These are phyloP conservation scores for Crucibulum laeve DNA, from an alignment of 768 basidiomycete species.

Conservation along the genomic window DNA sequence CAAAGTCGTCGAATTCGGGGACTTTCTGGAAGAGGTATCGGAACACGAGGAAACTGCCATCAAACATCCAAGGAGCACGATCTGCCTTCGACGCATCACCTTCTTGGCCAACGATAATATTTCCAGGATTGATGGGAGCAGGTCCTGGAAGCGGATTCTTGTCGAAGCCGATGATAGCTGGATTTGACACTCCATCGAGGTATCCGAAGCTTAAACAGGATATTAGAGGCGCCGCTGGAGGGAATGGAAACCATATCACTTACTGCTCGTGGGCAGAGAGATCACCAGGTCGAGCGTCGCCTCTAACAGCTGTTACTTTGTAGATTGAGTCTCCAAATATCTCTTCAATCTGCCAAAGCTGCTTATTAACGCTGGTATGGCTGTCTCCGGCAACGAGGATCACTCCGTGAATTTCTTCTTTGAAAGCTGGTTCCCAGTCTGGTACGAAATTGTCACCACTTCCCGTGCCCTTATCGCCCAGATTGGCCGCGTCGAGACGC, in stretches of 20 bases:
- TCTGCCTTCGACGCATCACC: slow-evolving; percentile 29
- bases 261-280: slow-evolving; percentile 44
- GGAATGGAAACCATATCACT: slow-evolving; percentile 3
- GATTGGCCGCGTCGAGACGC: slow-evolving; percentile 27
- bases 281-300: slow-evolving; percentile 39
- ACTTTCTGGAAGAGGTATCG: slow-evolving; percentile 49
- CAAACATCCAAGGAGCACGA: slow-evolving; percentile 34
- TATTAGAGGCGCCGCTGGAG: background rate
- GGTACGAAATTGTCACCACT: slow-evolving; percentile 22
- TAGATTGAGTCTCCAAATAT: slow-evolving; percentile 37
- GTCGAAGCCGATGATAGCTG: slow-evolving; percentile 37
- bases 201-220: slow-evolving; percentile 41
- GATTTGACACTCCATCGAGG: slow-evolving; percentile 49
- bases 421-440: slow-evolving; percentile 46
- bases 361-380: slow-evolving; percentile 29
- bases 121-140: slow-evolving; percentile 33
- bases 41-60: slow-evolving; percentile 52
- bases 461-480: slow-evolving; percentile 31
- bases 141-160: slow-evolving; percentile 30
- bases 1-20: slow-evolving; percentile 46
- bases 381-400: slow-evolving; percentile 45
- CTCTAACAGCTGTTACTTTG: slow-evolving; percentile 29
- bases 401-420: slow-evolving; percentile 43
- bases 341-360: slow-evolving; percentile 23
- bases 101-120: slow-evolving; percentile 37